A percentile compares a stretch with the other conserved stretches of the same genome.
Conservation (phyloP, 805 yeast genomes). For the Wickerhamomyces alni region DNA sequence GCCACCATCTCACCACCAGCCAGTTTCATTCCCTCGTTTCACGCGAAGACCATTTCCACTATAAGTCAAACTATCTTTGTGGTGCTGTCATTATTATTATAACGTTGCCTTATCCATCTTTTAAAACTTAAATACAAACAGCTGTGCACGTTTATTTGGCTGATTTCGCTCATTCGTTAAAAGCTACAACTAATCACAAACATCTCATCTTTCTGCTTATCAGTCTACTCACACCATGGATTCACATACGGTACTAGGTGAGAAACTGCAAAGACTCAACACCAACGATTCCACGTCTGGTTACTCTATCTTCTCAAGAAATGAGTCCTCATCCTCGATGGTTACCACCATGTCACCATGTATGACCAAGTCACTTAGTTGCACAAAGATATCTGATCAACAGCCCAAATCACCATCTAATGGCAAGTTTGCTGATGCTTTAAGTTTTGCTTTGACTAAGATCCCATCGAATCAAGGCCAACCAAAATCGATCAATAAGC, state of each 20-base stretch:
- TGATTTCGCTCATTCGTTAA: no score
- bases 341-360: conserved; percentile 11
- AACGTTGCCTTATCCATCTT: no score
- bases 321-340: conserved; percentile 19
- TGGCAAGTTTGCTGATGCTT: conserved; percentile 10
- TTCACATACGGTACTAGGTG: conserved; percentile 7
- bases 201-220: neutral
- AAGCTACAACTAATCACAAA: no score
- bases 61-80: no score
- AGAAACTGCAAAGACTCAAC: conserved; percentile 14
- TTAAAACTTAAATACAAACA: no score
- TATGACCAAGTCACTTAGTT: conserved; percentile 13
- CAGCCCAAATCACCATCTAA: neutral
- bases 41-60: no score
- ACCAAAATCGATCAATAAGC: conserved; percentile 15
- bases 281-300: conserved; percentile 19
- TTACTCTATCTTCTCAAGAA: conserved; percentile 18
- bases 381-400: conserved; percentile 10
- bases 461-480: conserved; percentile 10
- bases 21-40: no score
- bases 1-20: no score
- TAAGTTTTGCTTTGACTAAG: conserved; percentile 11
- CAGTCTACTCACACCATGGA: neutral
- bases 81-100: no score
- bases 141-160: no score